phyloP scores from a whole-genome alignment of 2,329 filamentous ascomycete species.

The Eutypella sp. region DNA sequence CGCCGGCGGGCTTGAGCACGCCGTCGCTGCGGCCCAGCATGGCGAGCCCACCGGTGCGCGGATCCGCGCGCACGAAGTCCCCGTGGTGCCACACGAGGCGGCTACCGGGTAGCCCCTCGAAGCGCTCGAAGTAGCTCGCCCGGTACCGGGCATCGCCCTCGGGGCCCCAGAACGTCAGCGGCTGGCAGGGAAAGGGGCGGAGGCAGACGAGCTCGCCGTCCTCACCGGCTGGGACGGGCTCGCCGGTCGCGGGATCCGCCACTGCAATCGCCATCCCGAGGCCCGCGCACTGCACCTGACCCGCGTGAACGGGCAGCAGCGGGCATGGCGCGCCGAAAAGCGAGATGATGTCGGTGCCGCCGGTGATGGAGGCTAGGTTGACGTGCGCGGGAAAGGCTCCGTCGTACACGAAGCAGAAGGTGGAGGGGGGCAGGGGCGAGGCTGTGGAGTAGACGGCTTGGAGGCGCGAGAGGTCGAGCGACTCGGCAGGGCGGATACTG shows the following conservation, averaged over 20 bases:
- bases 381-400: slow-evolving; percentile 71
- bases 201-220: slow-evolving; percentile 86
- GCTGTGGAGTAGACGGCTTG: slow-evolving; percentile 92
- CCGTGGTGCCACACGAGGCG: slow-evolving; percentile 81
- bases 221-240: slow-evolving; percentile 54
- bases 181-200: slow-evolving; percentile 83
- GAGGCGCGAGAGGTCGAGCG: slow-evolving; percentile 57
- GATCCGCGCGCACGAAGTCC: slow-evolving; percentile 75
- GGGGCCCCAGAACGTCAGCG: slow-evolving; percentile 79
- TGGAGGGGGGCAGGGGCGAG: slow-evolving; percentile 85
- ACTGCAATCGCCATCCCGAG: slow-evolving; percentile 73
- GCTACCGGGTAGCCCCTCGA: slow-evolving; percentile 39
- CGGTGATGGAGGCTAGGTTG: slow-evolving; percentile 89
- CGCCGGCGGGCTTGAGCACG: slow-evolving; percentile 85
- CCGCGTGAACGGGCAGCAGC: slow-evolving; percentile 64
- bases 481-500: slow-evolving; percentile 51
- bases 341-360: slow-evolving; percentile 94
- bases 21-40: slow-evolving; percentile 94
- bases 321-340: slow-evolving; percentile 85
- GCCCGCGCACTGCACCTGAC: slow-evolving; percentile 73
- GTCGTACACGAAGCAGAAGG: slow-evolving; percentile 84
- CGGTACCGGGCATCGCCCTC: slow-evolving; percentile 72
- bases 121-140: slow-evolving; percentile 83
- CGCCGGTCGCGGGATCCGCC: slow-evolving; percentile 53
- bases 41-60: slow-evolving; percentile 67